Evolutionary conservation across 257 asterid species (phyloP), one percentile per base, ranked within the genome.

Genomic region (Jasminum sambac): DNA sequence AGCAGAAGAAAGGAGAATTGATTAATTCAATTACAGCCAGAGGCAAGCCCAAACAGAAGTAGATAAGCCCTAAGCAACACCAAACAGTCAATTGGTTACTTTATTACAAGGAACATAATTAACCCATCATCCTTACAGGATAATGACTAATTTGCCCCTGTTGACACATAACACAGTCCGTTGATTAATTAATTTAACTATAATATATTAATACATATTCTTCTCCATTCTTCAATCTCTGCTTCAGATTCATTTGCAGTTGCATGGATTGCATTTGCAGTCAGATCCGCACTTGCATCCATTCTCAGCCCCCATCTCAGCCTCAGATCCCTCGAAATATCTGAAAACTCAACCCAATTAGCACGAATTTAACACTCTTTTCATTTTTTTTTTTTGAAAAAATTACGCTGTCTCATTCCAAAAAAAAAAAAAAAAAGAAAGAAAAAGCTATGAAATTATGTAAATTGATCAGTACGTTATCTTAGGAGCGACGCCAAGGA

Each of bases 201-300:
- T 30, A 30, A 30, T 30, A 30, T 4, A 30, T 30, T 30, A 30
- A 30, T 30, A 30, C 36, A 30, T 30, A 30, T 30, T 30, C 36
- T 30, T 30, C 36, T 30, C 36, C 12, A 19, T 62, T 63, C 72
- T 41, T 77, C 77, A 12, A 66, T 69, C 64, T 75, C 90, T 76
- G 86, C 86, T 80, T 44, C 62, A 9, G 23, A 59, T 69, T 77
- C 96, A 89, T 34, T 87, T 87, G 86, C 97, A 89, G 39, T 8
- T 89, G 95, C 97, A 91, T n/a, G 97, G 95, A 59, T 86, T 19
- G 85, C 97, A 91, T 72, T 82, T 84, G 96, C 97, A 91, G 92
- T 85, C 76, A 5, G 63, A 36, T 26, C 92, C 96, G 44, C 97
- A 91, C 89, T 89, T 85, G 96, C 97, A 91, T 14, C 95, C 96